Evolutionary conservation across 805 yeast species (phyloP).

Genomic region (Spathaspora boniae): DNA sequence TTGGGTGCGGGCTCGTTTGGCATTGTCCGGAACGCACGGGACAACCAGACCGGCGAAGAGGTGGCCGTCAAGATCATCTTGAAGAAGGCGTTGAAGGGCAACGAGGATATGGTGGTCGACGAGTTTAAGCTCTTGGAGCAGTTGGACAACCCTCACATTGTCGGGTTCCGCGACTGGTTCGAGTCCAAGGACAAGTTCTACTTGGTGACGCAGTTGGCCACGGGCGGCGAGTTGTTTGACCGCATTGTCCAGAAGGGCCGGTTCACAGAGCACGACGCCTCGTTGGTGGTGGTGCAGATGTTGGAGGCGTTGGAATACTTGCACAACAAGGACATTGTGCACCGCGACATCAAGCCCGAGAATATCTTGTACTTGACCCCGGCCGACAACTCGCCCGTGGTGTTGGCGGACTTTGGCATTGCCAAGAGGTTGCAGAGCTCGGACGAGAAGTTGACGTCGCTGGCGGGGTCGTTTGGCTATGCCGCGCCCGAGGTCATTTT

Average conservation of each 20-base stretch:
- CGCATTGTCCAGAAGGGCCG: constrained; percentile 76
- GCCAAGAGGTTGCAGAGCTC: constrained; percentile 68
- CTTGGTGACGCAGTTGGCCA: constrained; percentile 89
- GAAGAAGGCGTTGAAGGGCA: constrained; percentile 79
- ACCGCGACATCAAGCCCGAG: constrained; percentile 93
- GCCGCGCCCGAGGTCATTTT: constrained; percentile 94
- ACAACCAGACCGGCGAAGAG: constrained; percentile 49
- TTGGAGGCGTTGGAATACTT: constrained; percentile 75
- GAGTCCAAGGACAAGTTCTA: constrained; percentile 90
- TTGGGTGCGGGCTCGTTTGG: constrained; percentile 97
- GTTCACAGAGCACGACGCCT: constrained; percentile 88
- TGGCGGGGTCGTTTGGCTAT: constrained; percentile 93
- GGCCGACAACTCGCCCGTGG: constrained; percentile 60
- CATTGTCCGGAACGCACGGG: constrained; percentile 75
- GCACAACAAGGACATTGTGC: constrained; percentile 77
- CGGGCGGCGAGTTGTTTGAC: constrained; percentile 94
- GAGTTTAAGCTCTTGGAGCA: constrained; percentile 70
- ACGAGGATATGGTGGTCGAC: constrained; percentile 72
- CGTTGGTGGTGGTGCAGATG: constrained; percentile 67
- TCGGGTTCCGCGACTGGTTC: constrained; percentile 89
- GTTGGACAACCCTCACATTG: constrained; percentile 80
- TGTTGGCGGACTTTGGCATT: constrained; percentile 94
- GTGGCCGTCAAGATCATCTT: constrained; percentile 89
- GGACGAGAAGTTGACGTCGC: constrained; percentile 59
- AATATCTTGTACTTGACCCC: constrained; percentile 71